Base-by-base conservation (phyloP, 1,139 yeast genomes). In the Suhomyces terraborum region DNA sequence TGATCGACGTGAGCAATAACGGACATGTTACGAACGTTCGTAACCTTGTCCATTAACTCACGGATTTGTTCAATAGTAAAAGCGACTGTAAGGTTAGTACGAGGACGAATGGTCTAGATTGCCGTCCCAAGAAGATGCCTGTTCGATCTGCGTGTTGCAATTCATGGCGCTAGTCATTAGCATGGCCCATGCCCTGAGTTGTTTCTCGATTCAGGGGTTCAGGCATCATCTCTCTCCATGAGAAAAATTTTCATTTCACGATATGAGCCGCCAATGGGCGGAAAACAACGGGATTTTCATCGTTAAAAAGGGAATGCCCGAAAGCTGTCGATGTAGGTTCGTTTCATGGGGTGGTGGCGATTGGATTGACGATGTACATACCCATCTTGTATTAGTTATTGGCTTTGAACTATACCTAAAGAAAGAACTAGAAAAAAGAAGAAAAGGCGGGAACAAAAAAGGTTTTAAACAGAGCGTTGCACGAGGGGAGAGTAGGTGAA, bases 1-100 rank as follows among this genome's bases (percentile, higher is more conserved):
- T 93, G 98, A 84, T 93, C 98, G 86, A 93, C 98, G 87, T 93
- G 98, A 71, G 98, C 98, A 84, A 93, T 93, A 77, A 93, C 98
- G 77, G 98, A 93, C 95, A 93, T 93, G 95, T 93, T 93, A 83
- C 98, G 96, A 70, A 93, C 97, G 73, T 93, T 91, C 77, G 97
- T 85, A 81, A 89, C 96, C 79, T 84, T 87, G 95, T 93, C 98
- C 98, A 91, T 91, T 78, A 91, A 84, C 66, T 78, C 91, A 81
- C 98, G 95, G 87, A 91, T 91, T 80, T 91, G 97, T 77, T 85
- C 86, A 73, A 80, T 80, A 69, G 85, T 80, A 79, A 80, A 80
- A 71, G 83, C 82, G 75, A 81, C 86, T 79, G 62, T 6, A 35
- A 30, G 41, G 55, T 52, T 54, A 54, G 54, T 50, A 48, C 18